Evolutionary conservation across 345 rosid genomes (phyloP).

Genomic region (Eucalyptus shirleyi): DNA sequence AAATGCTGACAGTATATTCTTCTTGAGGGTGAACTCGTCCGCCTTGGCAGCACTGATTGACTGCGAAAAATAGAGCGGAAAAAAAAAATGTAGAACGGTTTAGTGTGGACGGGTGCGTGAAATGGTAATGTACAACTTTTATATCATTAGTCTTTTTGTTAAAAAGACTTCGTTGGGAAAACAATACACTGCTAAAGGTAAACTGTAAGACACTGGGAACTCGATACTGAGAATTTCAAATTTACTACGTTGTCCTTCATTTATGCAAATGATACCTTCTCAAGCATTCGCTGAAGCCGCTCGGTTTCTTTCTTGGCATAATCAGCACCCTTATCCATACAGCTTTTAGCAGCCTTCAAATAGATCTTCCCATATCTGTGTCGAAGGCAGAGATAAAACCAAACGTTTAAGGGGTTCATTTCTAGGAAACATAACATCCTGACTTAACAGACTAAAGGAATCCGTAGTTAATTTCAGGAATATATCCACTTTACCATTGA

Average conservation of each 20-base stretch:
- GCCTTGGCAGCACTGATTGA: slow-evolving; percentile 78
- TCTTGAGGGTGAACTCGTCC: slow-evolving; percentile 79
- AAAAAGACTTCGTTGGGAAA: not conserved
- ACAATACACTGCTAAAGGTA: not conserved
- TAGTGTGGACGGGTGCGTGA: not conserved
- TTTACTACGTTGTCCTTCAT: not conserved
- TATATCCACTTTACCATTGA: not conserved
- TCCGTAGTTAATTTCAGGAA: not conserved
- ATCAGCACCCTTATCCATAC: slow-evolving; percentile 69
- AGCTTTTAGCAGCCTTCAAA: slow-evolving; percentile 59
- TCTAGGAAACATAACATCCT: not conserved
- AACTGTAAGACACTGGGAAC: not conserved
- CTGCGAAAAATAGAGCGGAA: slow-evolving; percentile 22
- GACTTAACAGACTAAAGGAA: not conserved
- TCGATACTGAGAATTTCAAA: not conserved
- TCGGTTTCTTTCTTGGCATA: slow-evolving; percentile 71
- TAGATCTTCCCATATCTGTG: slow-evolving; percentile 73
- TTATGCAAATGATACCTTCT: slow-evolving; percentile 36
- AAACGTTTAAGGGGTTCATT: not conserved
- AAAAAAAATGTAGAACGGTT: not conserved
- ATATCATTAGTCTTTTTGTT: not conserved
- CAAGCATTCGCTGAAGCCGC: slow-evolving; percentile 74
- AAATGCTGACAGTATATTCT: slow-evolving; percentile 43
- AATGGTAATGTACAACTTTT: not conserved
- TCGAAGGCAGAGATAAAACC: not conserved